Conservation (phyloP, 1,139 yeast species). For the Casaregolazyma suthepensis region DNA sequence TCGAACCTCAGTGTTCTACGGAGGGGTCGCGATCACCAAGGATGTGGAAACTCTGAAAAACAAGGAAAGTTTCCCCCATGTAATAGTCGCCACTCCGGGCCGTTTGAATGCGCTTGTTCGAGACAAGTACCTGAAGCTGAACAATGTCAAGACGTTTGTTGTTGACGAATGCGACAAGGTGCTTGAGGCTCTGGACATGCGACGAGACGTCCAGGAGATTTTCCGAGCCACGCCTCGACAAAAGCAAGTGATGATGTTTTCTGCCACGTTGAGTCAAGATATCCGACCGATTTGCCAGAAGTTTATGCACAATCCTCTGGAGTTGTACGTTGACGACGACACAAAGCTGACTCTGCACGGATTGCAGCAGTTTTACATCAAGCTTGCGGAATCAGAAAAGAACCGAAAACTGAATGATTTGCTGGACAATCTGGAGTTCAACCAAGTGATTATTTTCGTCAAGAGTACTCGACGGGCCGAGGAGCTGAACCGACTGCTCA, state of each 20-base stretch:
- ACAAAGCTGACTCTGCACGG: conserved; percentile 97
- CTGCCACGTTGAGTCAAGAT: conserved; percentile 92
- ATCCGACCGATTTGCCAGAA: conserved; percentile 96
- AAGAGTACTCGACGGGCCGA: conserved; percentile 89
- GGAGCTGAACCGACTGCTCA: conserved; percentile 81
- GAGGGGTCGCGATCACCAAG: conserved; percentile 85
- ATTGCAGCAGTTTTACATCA: conserved; percentile 91
- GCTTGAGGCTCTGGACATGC: conserved; percentile 80
- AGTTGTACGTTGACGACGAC: conserved; percentile 96
- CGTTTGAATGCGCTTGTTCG: conserved; percentile 91
- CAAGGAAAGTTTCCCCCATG: conserved; percentile 94
- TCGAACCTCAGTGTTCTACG: conserved; percentile 92
- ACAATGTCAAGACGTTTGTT: conserved; percentile 89
- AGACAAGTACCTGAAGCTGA: conserved; percentile 81
- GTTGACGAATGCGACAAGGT: conserved; percentile 99
- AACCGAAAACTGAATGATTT: conserved; percentile 89
- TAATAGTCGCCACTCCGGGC: conserved; percentile 98
- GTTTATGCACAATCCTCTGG: conserved; percentile 97
- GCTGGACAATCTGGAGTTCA: conserved; percentile 90
- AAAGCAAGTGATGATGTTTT: conserved; percentile 99
- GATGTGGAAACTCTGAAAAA: conserved; percentile 85
- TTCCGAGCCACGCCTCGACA: conserved; percentile 98
- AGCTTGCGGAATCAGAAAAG: conserved; percentile 86
- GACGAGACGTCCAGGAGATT: conserved; percentile 97
- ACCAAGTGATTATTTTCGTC: conserved; percentile 96